A percentile compares a stretch with the other conserved stretches of the same genome.
Evolutionary conservation across 2,329 filamentous ascomycete species (phyloP).

Genomic region (Phialocephala sp.): DNA sequence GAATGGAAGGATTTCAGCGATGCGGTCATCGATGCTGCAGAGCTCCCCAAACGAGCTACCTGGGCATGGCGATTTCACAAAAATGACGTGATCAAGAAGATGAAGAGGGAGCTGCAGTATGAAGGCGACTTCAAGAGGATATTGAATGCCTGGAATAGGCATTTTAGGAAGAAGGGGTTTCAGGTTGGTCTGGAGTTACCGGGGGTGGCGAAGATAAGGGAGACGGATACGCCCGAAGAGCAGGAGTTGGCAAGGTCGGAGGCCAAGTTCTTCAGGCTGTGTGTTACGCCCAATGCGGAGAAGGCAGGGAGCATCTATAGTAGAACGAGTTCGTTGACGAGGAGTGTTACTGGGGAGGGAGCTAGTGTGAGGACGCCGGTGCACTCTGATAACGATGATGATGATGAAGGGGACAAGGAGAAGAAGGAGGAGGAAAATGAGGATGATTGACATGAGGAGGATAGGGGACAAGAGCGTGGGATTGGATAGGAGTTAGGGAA

Average conservation of each 20-base stretch:
- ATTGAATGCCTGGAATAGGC: constrained; percentile 35
- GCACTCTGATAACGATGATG: constrained; percentile 18
- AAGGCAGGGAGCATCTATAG: constrained; percentile 33
- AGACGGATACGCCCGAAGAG: constrained; percentile 30
- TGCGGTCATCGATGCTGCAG: constrained; percentile 30
- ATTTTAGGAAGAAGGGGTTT: constrained; percentile 34
- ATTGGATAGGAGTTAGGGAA: background rate
- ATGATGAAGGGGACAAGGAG: constrained; percentile 22
- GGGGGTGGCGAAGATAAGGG: constrained; percentile 27
- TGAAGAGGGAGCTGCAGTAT: constrained; percentile 35
- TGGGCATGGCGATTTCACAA: constrained; percentile 31
- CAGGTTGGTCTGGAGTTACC: constrained; percentile 34
- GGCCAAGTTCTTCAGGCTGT: constrained; percentile 34
- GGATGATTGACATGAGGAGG: constrained; percentile 15
- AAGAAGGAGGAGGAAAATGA: constrained; percentile 10
- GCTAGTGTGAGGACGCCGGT: constrained; percentile 9
- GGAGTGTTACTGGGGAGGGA: constrained; percentile 31
- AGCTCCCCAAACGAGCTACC: constrained; percentile 25
- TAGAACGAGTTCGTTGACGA: constrained; percentile 34
- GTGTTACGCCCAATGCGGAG: constrained; percentile 35
- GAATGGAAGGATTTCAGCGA: constrained; percentile 37
- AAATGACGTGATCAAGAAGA: constrained; percentile 30
- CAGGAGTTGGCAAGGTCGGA: constrained; percentile 28
- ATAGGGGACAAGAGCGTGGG: constrained; percentile 13
- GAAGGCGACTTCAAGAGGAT: constrained; percentile 31